These are phyloP conservation scores for Pythium vanterpoolii DNA, from an alignment of 352 stramenopile genomes.

Conservation along the genomic window DNA sequence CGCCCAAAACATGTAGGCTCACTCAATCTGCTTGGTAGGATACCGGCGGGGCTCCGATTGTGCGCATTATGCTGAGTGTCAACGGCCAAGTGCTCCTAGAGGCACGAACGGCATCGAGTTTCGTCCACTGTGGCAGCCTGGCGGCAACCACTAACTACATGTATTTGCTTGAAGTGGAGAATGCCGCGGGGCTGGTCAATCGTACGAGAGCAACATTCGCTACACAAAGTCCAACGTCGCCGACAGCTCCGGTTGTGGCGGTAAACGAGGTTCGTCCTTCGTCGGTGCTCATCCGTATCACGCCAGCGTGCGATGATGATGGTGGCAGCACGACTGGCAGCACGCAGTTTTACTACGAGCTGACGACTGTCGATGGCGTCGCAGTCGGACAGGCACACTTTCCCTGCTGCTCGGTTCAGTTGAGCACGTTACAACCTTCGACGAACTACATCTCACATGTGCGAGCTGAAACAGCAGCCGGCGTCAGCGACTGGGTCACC, in stretches of 20 bases:
- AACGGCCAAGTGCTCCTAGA: constrained; percentile 31
- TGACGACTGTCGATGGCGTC: constrained; percentile 10
- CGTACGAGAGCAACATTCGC: constrained; percentile 25
- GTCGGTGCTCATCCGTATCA: constrained; percentile 19
- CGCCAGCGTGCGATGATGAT: constrained; percentile 33
- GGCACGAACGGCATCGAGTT: constrained; percentile 20
- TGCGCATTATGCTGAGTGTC: constrained; percentile 29
- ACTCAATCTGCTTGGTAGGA: constrained; percentile 24
- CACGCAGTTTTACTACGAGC: constrained; percentile 18
- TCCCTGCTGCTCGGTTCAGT: constrained; percentile 11
- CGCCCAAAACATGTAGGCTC: not conserved
- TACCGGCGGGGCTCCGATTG: constrained; percentile 36
- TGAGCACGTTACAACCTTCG: constrained; percentile 21
- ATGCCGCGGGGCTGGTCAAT: constrained; percentile 29
- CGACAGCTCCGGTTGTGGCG: constrained; percentile 15
- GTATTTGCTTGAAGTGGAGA: constrained; percentile 49
- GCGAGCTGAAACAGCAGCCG: constrained; percentile 16
- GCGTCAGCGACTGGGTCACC: constrained; percentile 27
- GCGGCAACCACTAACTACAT: constrained; percentile 23
- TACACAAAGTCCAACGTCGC: constrained; percentile 16
- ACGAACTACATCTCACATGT: constrained; percentile 29
- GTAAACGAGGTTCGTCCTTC: constrained; percentile 8
- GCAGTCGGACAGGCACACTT: constrained; percentile 3
- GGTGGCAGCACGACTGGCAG: constrained; percentile 7
- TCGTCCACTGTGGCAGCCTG: constrained; percentile 35